Evolutionary conservation across 2,329 filamentous ascomycete genomes (phyloP).

Genomic region (Sclerotinia minor): DNA sequence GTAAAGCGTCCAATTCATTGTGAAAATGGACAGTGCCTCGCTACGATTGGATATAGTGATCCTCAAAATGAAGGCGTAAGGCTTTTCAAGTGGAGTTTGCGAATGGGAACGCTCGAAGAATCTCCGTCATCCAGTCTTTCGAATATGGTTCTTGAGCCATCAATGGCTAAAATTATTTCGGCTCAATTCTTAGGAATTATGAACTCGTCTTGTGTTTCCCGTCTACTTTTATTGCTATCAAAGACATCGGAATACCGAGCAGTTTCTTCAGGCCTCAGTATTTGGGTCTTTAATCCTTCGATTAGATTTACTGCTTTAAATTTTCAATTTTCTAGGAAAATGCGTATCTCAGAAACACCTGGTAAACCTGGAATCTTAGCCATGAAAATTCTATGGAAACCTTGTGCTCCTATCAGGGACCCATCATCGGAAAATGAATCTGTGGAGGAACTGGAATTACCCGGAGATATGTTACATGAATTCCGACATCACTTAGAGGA

Average conservation of each 20-base stretch:
- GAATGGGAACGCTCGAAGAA: background rate
- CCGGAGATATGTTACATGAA: conserved; percentile 50
- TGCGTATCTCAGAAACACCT: background rate
- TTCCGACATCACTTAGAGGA: conserved; percentile 44
- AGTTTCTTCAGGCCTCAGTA: background rate
- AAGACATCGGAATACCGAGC: background rate
- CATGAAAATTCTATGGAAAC: conserved; percentile 39
- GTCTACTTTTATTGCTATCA: conserved; percentile 16
- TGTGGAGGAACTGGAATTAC: conserved; percentile 59
- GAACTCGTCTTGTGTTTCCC: conserved; percentile 23
- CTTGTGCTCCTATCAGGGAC: conserved; percentile 25
- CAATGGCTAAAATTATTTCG: conserved; percentile 30
- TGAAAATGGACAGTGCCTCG: background rate
- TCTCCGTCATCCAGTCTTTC: background rate
- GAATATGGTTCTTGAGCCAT: conserved; percentile 19
- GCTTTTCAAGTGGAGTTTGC: conserved; percentile 39
- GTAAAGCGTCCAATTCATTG: background rate
- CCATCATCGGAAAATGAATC: conserved; percentile 28
- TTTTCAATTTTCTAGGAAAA: background rate
- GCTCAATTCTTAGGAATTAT: conserved; percentile 29
- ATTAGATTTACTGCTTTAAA: conserved; percentile 11
- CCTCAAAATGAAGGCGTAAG: conserved; percentile 32
- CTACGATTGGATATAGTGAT: conserved; percentile 36
- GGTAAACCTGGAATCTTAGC: conserved; percentile 26
- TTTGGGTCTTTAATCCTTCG: conserved; percentile 20